Base-by-base conservation (phyloP, 352 stramenopile genomes). In the Elongisporangium prolatum region DNA sequence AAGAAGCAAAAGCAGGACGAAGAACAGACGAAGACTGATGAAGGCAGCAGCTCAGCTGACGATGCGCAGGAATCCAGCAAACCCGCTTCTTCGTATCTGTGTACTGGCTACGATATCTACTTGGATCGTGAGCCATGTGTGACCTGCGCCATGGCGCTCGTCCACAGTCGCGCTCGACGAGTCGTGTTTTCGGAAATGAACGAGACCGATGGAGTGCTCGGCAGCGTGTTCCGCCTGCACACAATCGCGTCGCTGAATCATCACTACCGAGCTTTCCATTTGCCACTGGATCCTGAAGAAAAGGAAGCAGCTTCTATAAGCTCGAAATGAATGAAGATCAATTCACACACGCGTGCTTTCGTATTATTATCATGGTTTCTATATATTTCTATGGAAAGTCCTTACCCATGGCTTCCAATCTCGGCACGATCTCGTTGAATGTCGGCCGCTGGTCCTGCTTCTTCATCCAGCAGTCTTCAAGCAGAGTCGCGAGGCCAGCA, bases 141-240 rank as follows among this genome's bases (percentile, higher is more conserved):
- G 16, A 96, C 96, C 86, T 97, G 88, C 55, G 82, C 89, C 1
- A 97, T 97, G 89, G 89, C 88, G 8, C 74, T 97, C 1, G 68
- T 96, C 3, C 89, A 97, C 74, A 93, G 82, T 61, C 84, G 89
- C 52, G 75, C 80, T 22, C 79, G 84, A 0, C 80, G 87, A 25
- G 86, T 96, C 9, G 68, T 95, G 13, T 97, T 95, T 61, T 52
- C 65, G n/a, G 38, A 61, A 13, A 60, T 52, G 6, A 95, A 95
- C 57, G 48, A 64, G 7, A 60, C 64, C 0, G 71, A 84, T 57
- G 89, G 89, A 8, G 86, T 79, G 16, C 69, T 97, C 9, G 60
- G 75, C 44, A 91, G 80, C 21, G 62, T 56, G 3, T 72, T 86
- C 49, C 77, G 68, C 0, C 66, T 97, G 44, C 89, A 96, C 64